Conservation (phyloP, 2,329 filamentous ascomycete genomes). For the Aureobasidium sp. region DNA sequence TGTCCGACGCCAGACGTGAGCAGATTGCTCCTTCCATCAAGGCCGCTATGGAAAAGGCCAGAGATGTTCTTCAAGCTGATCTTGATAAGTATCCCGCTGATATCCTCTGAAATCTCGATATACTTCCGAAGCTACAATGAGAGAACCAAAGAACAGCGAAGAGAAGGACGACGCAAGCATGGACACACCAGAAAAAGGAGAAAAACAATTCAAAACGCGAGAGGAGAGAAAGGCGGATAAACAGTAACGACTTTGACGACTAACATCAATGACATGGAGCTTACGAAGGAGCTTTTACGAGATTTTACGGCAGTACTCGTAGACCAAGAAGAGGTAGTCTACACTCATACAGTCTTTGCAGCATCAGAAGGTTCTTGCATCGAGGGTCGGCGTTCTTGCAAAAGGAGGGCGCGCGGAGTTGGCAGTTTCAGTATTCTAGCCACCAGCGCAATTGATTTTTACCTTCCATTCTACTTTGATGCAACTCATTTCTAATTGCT, state of each 20-base stretch:
- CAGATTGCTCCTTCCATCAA: not conserved
- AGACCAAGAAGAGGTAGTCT: not conserved
- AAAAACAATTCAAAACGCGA: not conserved
- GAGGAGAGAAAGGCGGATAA: not conserved
- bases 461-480: not conserved
- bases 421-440: constrained; percentile 4
- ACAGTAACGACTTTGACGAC: not conserved
- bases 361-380: not conserved
- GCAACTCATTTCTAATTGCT: too few relatives aligned
- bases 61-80: not conserved
- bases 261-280: not conserved
- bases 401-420: not conserved
- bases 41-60: not conserved
- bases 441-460: not conserved
- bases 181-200: not conserved
- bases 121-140: not conserved
- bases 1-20: not conserved
- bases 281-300: not conserved
- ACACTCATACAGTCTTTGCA: not conserved
- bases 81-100: not conserved
- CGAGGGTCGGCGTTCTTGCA: not conserved
- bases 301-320: not conserved
- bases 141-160: not conserved
- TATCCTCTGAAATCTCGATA: not conserved
- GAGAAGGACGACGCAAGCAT: not conserved